Conservation (phyloP, 305 asterid species). For the Fraxinus baroniana region DNA sequence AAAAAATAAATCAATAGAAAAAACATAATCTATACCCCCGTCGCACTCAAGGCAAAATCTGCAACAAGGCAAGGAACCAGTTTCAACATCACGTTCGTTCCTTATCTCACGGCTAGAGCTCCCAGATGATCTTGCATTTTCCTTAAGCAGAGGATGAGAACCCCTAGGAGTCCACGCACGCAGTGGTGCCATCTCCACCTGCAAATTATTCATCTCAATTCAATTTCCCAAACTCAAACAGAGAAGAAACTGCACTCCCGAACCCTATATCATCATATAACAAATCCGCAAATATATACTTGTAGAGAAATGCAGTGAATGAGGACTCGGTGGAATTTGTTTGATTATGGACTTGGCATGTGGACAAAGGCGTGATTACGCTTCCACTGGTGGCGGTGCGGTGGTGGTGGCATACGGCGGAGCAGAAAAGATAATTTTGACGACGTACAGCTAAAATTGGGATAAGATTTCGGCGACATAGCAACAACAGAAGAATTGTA, state of each 20-base stretch:
- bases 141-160: slow-evolving; percentile 42
- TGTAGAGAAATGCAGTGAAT: not conserved
- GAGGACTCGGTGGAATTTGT: not conserved
- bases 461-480: not conserved
- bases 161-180: slow-evolving; percentile 30
- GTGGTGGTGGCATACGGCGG: slow-evolving; percentile 1
- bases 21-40: slow-evolving; percentile 30
- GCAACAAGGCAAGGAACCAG: slow-evolving; percentile 48
- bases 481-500: not conserved
- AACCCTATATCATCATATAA: not conserved
- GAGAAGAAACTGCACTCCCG: not conserved
- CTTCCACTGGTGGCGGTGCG: not conserved
- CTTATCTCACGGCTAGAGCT: slow-evolving; percentile 27
- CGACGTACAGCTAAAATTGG: not conserved
- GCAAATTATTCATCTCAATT: slow-evolving; percentile 13
- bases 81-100: slow-evolving; percentile 39
- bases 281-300: not conserved
- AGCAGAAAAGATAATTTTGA: not conserved
- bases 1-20: not conserved
- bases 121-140: slow-evolving; percentile 12
- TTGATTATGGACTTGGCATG: not conserved
- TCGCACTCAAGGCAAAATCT: slow-evolving; percentile 56
- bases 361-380: not conserved
- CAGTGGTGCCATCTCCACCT: slow-evolving; percentile 36
- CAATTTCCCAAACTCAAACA: not conserved